Evolutionary conservation across 495 filamentous ascomycete species (phyloP), one percentile per base, ranked within the genome.

Genomic region (Cryomyces minteri): DNA sequence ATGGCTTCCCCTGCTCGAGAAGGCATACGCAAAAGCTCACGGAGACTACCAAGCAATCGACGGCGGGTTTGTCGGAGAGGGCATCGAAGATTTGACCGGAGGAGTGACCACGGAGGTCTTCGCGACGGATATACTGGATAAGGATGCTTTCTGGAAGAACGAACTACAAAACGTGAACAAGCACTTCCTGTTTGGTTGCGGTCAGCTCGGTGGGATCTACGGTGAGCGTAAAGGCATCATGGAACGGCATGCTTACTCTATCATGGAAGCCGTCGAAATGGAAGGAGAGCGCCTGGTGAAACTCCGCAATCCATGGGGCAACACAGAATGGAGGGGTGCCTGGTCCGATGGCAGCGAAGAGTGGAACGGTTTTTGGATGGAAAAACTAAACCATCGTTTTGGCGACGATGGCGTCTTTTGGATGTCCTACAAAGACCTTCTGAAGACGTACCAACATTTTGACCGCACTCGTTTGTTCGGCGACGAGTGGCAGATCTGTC

Each of bases 1-100:
- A 0, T 96, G 88, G 88, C 66, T 96, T 29, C 88, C 88, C 1
- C 63, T 96, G 40, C 72, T 96, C 4, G 88, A 96, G 56, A 96
- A 96, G 61, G 88, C 88, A 0, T 96, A 90, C 62, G 88, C 88
- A 40, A 96, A 96, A 59, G 87, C 86, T 8, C 88, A 96, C 53
- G 86, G 85, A 4, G 84, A 90, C 57, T 93, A 80, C 54, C 69
- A 73, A 8, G 70, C 85, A 1, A 86, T 94, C 41, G 80, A 88
- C 48, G 85, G 86, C 14, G 87, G 87, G 1, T 88, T 77, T 57
- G 80, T 81, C 14, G 84, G 77, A 11, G 88, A 96, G 57, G 88
- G 79, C 2, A 78, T 95, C 41, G 88, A 96, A 60, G 88, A 96
- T 60, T 66, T 95, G 14, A 94, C 87, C 4, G 88, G 88, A 7